Evolutionary conservation across 2,329 filamentous ascomycete species (phyloP), one percentile per base, ranked within the genome.

Genomic region (Alternaria conjuncta): DNA sequence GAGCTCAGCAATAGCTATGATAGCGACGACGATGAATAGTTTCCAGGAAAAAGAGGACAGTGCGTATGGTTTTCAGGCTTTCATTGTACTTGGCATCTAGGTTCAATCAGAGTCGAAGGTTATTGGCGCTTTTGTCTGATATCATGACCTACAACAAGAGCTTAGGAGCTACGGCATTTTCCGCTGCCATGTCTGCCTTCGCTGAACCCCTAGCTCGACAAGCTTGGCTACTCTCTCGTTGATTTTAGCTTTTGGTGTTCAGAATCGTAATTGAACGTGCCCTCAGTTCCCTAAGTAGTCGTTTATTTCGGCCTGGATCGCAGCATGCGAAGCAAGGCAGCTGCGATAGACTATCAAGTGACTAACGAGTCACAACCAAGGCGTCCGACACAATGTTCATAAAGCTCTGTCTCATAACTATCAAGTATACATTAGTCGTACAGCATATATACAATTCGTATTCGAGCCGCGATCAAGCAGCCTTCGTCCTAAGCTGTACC

Each of bases 401-500:
- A 12, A 36, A 53, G 7, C 20, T 23, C 15, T 9, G 8, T 36
- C 15, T 36, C 8, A 41, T 50, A 9, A 21, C 45, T 53, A 45
- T 41, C 46, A 41, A 30, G 23, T 58, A 46, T 45, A 46, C 25
- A 54, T 36, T 54, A 45, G 57, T 69, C 21, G 47, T 65, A 69
- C 62, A 70, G 18, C 60, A 59, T 36, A 59, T 26, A 55, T 47
- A 36, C 59, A 55, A 15, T 41, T 26, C 8, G 9, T 25, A 20
- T 43, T 50, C 28, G 23, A 46, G 32, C 23, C 21, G 54, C 7
- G 25, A 30, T 68, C 28, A 68, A 56, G 79, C 74, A 59, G 81
- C 86, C 75, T 86, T 89, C 23, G 92, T 96, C 79, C 89, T 89
- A 73, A 96, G 84, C 82, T 95, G 92, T 63, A 96, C 86, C 9